Evolutionary conservation across 768 basidiomycete species (phyloP).

Genomic region (Sporobolomyces roseus): DNA sequence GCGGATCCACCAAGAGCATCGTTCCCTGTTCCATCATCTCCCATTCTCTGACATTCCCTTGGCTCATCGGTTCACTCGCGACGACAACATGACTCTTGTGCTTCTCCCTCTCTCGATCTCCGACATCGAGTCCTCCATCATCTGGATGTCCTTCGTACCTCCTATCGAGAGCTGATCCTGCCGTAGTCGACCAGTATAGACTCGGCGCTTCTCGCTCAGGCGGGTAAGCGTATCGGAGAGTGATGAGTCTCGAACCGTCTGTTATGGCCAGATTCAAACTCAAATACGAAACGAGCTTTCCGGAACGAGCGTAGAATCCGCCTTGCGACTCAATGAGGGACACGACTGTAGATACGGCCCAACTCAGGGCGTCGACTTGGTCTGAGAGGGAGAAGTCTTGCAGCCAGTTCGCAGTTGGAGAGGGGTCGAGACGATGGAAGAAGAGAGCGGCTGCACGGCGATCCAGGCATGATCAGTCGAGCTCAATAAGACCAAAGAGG

Average conservation of each 20-base stretch:
- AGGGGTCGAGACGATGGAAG: slow-evolving; percentile 2
- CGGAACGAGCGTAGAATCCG: neutral
- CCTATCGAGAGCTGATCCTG: slow-evolving; percentile 2
- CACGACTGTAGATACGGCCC: neutral
- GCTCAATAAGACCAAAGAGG: neutral
- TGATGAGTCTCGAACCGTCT: neutral
- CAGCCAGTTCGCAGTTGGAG: neutral
- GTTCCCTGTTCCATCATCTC: neutral
- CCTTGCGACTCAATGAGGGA: neutral
- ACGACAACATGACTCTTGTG: slow-evolving; percentile 16
- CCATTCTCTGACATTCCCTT: slow-evolving; percentile 6
- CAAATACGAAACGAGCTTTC: neutral
- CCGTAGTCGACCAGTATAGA: slow-evolving; percentile 3
- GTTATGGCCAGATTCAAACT: slow-evolving; percentile 14
- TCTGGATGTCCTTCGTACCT: slow-evolving; percentile 6
- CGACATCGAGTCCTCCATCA: neutral
- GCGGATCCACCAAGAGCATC: neutral
- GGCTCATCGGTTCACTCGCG: slow-evolving; percentile 23
- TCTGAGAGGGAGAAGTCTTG: neutral
- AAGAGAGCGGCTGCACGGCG: slow-evolving; percentile 4
- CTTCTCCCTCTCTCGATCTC: neutral
- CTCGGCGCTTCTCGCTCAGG: slow-evolving; percentile 6
- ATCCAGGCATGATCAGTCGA: neutral
- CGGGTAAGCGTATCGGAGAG: slow-evolving; percentile 9
- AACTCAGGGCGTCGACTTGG: neutral